Evolutionary conservation across 2,329 filamentous ascomycete genomes (phyloP).

Genomic region (Aspergillus ochraceus): DNA sequence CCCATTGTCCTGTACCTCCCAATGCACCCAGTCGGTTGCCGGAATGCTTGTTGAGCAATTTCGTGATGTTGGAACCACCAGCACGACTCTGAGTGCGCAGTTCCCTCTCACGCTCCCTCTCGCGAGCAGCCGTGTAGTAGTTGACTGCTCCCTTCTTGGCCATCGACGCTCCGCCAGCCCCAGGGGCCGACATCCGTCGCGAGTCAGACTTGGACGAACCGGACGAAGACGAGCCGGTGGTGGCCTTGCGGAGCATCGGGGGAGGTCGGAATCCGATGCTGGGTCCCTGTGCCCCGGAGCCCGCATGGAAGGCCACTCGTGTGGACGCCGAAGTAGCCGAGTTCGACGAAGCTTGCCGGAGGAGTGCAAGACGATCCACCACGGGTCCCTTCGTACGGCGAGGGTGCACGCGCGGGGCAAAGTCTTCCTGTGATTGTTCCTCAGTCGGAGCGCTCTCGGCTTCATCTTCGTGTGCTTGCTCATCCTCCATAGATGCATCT

Average conservation of each 20-base stretch:
- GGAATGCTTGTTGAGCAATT: slow-evolving; percentile 42
- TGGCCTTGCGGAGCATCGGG: slow-evolving; percentile 31
- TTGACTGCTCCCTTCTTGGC: slow-evolving; percentile 62
- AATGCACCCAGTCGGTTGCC: slow-evolving; percentile 39
- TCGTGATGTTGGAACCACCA: slow-evolving; percentile 30
- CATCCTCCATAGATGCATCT: slow-evolving; percentile 50
- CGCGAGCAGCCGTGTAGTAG: slow-evolving; percentile 55
- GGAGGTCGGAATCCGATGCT: slow-evolving; percentile 37
- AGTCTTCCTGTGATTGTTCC: slow-evolving; percentile 23
- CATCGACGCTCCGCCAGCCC: slow-evolving; percentile 44
- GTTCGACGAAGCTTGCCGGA: slow-evolving; percentile 47
- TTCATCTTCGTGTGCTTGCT: slow-evolving; percentile 55
- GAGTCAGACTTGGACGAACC: slow-evolving; percentile 22
- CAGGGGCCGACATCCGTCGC: slow-evolving; percentile 29
- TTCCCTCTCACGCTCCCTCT: slow-evolving; percentile 58
- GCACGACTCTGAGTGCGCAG: slow-evolving; percentile 52
- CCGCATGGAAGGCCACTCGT: slow-evolving; percentile 37
- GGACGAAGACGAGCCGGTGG: slow-evolving; percentile 31
- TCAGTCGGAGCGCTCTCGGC: slow-evolving; percentile 25
- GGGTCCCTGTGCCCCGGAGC: slow-evolving; percentile 11
- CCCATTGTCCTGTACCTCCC: slow-evolving; percentile 41
- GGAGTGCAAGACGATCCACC: slow-evolving; percentile 46
- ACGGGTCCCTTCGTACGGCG: slow-evolving; percentile 43
- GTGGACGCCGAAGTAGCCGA: slow-evolving; percentile 32
- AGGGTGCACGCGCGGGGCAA: slow-evolving; percentile 33